phyloP scores from a whole-genome alignment of 2,329 filamentous ascomycete genomes.

The Verticillium zaregamsianum region DNA sequence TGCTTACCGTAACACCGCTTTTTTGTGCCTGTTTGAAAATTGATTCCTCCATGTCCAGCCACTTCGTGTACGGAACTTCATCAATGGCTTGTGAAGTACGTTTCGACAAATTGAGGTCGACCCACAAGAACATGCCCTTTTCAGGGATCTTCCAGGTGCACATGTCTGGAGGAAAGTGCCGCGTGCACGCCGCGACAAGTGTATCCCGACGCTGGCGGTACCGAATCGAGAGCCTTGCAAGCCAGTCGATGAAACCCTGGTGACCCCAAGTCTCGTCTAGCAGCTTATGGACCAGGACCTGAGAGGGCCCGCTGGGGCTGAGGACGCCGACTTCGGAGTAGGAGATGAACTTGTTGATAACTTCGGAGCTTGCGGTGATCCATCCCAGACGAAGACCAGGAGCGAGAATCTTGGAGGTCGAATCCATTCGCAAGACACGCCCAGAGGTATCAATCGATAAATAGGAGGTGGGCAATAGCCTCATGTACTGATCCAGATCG shows the following conservation, averaged over 20 bases:
- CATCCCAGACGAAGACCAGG: constrained; percentile 80
- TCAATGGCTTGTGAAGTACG: too few species aligned
- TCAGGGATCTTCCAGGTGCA: constrained; percentile 76
- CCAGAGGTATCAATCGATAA: constrained; percentile 80
- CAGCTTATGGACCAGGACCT: constrained; percentile 54
- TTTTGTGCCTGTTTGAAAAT: too few species aligned
- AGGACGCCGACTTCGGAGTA: constrained; percentile 82
- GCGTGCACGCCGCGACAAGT: constrained; percentile 76
- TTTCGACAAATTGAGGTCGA: constrained; percentile 16
- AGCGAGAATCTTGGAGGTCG: constrained; percentile 85
- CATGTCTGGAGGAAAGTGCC: constrained; percentile 66
- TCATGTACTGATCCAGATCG: constrained; percentile 68
- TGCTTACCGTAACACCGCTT: too few species aligned
- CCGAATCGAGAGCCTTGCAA: constrained; percentile 73
- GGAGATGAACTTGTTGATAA: constrained; percentile 75
- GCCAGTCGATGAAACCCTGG: constrained; percentile 73
- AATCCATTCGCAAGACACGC: constrained; percentile 84
- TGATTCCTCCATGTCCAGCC: too few species aligned
- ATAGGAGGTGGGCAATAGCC: constrained; percentile 66
- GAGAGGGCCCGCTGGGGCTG: constrained; percentile 77
- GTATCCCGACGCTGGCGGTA: constrained; percentile 76
- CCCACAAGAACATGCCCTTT: constrained; percentile 87
- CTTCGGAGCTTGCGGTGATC: constrained; percentile 81
- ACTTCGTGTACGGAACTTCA: too few species aligned
- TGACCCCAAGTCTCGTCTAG: too few species aligned